Conservation (phyloP, 176 grass and related monocot genomes). For the Hordeum vulgare region MorexV3_pseudomolecules_assembly NC_058524.1:30179808-30180307, state of each 20-base stretch:
- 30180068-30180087: slow-evolving; percentile 53
- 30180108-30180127: slow-evolving; percentile 1
- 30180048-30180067: slow-evolving; percentile 20
- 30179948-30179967: no score
- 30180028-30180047: no score
- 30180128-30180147: slow-evolving; percentile 3
- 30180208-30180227: slow-evolving; percentile 39
- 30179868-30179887: no score
- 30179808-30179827: no score
- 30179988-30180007: no score
- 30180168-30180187: background rate
- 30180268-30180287: slow-evolving; percentile 54
- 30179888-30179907: no score
- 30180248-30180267: slow-evolving; percentile 19
- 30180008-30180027: no score
- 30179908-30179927: no score
- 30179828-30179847: no score
- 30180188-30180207: slow-evolving; percentile 17
- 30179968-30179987: no score
- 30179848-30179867: no score
- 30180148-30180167: slow-evolving; percentile 14
- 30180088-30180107: slow-evolving; percentile 38
- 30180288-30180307: background rate
- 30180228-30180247: slow-evolving; percentile 3
- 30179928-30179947: no score